A percentile compares a stretch with the other conserved stretches of the same genome.
Conservation (phyloP, 192 early-diverging fungal species). For the Phycomyces nitens region DNA sequence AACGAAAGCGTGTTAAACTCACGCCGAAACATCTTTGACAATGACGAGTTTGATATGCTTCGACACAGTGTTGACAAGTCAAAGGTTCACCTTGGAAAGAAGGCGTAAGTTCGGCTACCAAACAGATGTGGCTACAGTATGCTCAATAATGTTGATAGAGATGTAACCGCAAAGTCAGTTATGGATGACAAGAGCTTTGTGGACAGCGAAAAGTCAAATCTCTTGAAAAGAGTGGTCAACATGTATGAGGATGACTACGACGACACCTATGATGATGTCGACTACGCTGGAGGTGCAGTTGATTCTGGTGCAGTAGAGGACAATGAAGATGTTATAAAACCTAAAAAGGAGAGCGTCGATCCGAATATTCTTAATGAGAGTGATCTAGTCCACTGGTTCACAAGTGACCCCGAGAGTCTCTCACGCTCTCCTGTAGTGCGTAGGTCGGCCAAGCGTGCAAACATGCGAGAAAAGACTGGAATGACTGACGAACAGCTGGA, state of each 20-base stretch:
- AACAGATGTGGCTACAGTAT: no score
- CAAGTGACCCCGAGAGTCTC: slow-evolving; percentile 58
- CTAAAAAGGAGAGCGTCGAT: slow-evolving; percentile 32
- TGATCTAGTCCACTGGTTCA: slow-evolving; percentile 58
- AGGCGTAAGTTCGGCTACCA: slow-evolving; percentile 39
- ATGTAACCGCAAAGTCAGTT: slow-evolving; percentile 38
- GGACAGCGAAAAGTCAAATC: slow-evolving; percentile 41
- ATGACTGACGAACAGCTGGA: slow-evolving; percentile 90
- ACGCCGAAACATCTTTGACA: slow-evolving; percentile 85
- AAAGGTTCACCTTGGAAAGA: slow-evolving; percentile 73
- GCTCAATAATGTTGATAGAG: slow-evolving; percentile 27
- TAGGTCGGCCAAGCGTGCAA: slow-evolving; percentile 55
- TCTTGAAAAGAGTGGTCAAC: slow-evolving; percentile 46
- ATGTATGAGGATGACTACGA: slow-evolving; percentile 89
- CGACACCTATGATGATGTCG: slow-evolving; percentile 83
- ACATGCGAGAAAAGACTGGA: slow-evolving; percentile 61
- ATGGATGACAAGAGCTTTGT: slow-evolving; percentile 59
- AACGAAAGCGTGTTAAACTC: slow-evolving; percentile 12
- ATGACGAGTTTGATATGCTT: slow-evolving; percentile 93
- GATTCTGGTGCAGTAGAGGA: slow-evolving; percentile 53
- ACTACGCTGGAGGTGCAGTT: slow-evolving; percentile 53
- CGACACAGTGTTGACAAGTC: slow-evolving; percentile 55
- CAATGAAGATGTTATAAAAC: slow-evolving; percentile 22
- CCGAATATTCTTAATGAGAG: slow-evolving; percentile 61
- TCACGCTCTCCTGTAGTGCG: slow-evolving; percentile 56